Evolutionary conservation across 371 early-diverging fungal species (phyloP).

Genomic region (Dinochytrium kinnereticum): DNA sequence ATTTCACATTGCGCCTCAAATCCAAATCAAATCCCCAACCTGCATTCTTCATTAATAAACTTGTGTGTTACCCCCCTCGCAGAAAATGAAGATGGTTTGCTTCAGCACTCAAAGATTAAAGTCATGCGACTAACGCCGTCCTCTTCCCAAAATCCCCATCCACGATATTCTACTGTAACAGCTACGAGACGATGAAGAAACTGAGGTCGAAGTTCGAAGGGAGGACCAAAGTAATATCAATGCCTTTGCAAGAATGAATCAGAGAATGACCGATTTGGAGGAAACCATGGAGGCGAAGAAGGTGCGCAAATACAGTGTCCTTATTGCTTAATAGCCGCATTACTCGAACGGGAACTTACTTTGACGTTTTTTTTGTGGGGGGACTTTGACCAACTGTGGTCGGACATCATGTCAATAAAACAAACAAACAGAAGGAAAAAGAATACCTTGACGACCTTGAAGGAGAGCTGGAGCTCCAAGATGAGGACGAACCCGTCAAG

Average conservation of each 20-base stretch:
- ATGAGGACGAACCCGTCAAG: conserved; percentile 86
- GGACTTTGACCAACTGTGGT: background rate
- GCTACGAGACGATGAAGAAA: conserved; percentile 60
- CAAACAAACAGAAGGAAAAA: conserved; percentile 76
- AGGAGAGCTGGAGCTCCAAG: conserved; percentile 88
- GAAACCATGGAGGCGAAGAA: conserved; percentile 79
- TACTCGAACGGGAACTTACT: background rate
- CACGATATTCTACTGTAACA: background rate
- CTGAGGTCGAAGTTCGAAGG: conserved; percentile 90
- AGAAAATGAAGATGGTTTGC: background rate
- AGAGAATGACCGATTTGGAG: conserved; percentile 77
- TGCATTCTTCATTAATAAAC: too few species aligned
- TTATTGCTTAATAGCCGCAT: background rate
- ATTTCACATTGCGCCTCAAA: too few species aligned
- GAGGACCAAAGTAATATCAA: conserved; percentile 95
- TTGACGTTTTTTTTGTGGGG: background rate
- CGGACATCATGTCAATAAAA: background rate
- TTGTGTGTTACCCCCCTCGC: too few species aligned
- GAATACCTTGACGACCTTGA: conserved; percentile 92
- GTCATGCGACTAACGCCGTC: too few species aligned
- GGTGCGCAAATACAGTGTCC: conserved; percentile 55
- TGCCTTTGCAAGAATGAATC: conserved; percentile 85
- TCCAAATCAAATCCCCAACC: too few species aligned
- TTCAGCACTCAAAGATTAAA: background rate
- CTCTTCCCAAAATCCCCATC: background rate